Conservation (phyloP, 495 filamentous ascomycete genomes). For the Thermochaetoides thermophila region DNA sequence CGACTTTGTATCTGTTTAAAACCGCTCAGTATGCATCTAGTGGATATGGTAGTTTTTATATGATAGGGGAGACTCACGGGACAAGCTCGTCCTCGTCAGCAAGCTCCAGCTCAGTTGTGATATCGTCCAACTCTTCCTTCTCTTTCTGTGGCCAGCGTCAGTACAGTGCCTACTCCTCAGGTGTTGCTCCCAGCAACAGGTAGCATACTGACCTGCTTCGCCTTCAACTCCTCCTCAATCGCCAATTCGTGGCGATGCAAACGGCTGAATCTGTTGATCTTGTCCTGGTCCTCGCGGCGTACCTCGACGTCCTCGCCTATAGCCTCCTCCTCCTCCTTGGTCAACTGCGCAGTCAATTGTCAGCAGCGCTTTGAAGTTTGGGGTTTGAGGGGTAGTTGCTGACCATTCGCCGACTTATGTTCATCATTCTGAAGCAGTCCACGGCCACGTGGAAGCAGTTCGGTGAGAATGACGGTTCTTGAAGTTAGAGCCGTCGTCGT, state of each 20-base stretch:
- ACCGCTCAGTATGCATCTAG: constrained; percentile 6
- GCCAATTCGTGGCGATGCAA: constrained; percentile 71
- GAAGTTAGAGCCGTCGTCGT: too few species aligned
- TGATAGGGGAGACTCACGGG: constrained; percentile 41
- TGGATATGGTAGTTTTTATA: not conserved
- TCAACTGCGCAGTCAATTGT: constrained; percentile 46
- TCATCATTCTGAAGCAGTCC: too few species aligned
- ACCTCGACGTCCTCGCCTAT: constrained; percentile 75
- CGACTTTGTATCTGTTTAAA: constrained; percentile 87
- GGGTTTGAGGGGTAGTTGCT: not conserved
- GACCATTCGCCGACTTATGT: constrained; percentile 32
- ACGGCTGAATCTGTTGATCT: constrained; percentile 94
- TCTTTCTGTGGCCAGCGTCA: constrained; percentile 57
- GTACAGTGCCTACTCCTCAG: constrained; percentile 1
- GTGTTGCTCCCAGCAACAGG: too few species aligned
- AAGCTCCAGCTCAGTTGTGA: constrained; percentile 79
- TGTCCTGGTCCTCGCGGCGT: constrained; percentile 90
- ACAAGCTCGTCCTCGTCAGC: constrained; percentile 89
- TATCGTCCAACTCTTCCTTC: constrained; percentile 91
- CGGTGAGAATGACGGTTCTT: too few species aligned
- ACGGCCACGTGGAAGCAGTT: too few species aligned
- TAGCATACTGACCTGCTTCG: constrained; percentile 67
- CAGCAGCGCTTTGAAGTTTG: constrained; percentile 1
- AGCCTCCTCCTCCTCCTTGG: constrained; percentile 74
- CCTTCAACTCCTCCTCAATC: constrained; percentile 68